Conservation (phyloP, 2,329 filamentous ascomycete genomes). For the Volutella citrinella region DNA sequence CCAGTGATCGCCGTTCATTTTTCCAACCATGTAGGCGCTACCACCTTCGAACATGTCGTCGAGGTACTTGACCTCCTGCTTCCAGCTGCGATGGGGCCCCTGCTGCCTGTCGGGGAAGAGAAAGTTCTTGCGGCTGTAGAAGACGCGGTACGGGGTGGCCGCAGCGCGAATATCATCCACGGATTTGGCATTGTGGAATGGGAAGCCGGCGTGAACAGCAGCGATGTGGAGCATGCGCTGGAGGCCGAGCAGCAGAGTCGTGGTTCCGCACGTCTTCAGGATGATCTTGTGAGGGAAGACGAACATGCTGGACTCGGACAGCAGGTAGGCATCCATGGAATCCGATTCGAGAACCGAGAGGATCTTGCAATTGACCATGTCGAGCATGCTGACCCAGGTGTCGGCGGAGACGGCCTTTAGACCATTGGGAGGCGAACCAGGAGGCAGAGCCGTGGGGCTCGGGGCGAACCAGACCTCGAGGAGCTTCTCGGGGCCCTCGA, state of each 20-base stretch:
- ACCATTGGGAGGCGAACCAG: slow-evolving; percentile 68
- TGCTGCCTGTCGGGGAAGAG: slow-evolving; percentile 92
- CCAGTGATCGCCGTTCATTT: slow-evolving; percentile 99
- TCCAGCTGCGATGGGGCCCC: slow-evolving; percentile 95
- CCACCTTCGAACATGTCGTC: slow-evolving; percentile 89
- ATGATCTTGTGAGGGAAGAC: slow-evolving; percentile 99
- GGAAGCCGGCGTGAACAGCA: slow-evolving; percentile 82
- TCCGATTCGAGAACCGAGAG: slow-evolving; percentile 91
- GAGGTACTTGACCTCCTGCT: slow-evolving; percentile 88
- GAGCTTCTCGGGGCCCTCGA: slow-evolving; percentile 98
- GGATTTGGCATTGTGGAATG: slow-evolving; percentile 68
- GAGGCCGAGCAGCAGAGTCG: slow-evolving; percentile 84
- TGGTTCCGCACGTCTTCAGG: slow-evolving; percentile 96
- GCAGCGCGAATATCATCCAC: slow-evolving; percentile 67
- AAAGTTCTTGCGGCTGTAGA: slow-evolving; percentile 99
- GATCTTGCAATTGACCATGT: slow-evolving; percentile 98
- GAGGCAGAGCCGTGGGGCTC: slow-evolving; percentile 68
- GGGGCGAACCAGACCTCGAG: slow-evolving; percentile 98
- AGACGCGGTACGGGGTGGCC: slow-evolving; percentile 90
- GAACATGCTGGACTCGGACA: slow-evolving; percentile 99
- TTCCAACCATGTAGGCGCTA: slow-evolving; percentile 98
- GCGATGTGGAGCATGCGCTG: slow-evolving; percentile 92
- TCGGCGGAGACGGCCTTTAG: slow-evolving; percentile 83
- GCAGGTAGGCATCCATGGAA: slow-evolving; percentile 90
- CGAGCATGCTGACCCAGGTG: slow-evolving; percentile 94